A percentile compares a stretch with the other conserved stretches of the same genome.
phyloP scores from a whole-genome alignment of 139 green algal genomes.

The Chlorella sp. region DNA sequence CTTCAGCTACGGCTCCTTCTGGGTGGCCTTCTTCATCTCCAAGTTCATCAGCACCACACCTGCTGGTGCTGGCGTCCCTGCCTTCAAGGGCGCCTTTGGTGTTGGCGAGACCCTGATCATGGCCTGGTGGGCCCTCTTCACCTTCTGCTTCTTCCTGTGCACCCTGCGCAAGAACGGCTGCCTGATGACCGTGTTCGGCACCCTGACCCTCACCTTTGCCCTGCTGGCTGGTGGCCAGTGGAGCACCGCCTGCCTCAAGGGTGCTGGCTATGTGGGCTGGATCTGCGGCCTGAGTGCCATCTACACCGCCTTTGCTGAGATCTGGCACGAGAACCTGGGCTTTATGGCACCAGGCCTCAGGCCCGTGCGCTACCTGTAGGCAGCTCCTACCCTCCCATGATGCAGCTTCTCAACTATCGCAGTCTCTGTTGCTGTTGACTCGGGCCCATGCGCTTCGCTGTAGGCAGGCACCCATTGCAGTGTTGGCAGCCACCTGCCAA shows the following conservation, averaged over 20 bases:
- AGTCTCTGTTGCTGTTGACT: neutral
- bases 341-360: neutral
- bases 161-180: too few relatives aligned
- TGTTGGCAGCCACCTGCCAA: too few relatives aligned
- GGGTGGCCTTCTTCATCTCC: conserved; percentile 43
- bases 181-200: conserved; percentile 30
- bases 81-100: too few relatives aligned
- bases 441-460: too few relatives aligned
- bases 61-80: conserved; percentile 1
- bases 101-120: too few relatives aligned
- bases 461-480: too few relatives aligned
- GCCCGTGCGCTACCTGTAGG: neutral
- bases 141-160: too few relatives aligned
- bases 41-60: neutral
- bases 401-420: neutral
- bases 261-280: conserved; percentile 53
- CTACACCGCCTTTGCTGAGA: conserved; percentile 50
- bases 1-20: conserved; percentile 57
- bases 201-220: conserved; percentile 50
- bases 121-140: too few relatives aligned
- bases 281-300: conserved; percentile 45
- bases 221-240: conserved; percentile 42
- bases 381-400: neutral
- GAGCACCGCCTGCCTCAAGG: conserved; percentile 8
- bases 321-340: conserved; percentile 31